phyloP scores from a whole-genome alignment of 2,329 filamentous ascomycete genomes.

The Westerdykella ornata region DNA sequence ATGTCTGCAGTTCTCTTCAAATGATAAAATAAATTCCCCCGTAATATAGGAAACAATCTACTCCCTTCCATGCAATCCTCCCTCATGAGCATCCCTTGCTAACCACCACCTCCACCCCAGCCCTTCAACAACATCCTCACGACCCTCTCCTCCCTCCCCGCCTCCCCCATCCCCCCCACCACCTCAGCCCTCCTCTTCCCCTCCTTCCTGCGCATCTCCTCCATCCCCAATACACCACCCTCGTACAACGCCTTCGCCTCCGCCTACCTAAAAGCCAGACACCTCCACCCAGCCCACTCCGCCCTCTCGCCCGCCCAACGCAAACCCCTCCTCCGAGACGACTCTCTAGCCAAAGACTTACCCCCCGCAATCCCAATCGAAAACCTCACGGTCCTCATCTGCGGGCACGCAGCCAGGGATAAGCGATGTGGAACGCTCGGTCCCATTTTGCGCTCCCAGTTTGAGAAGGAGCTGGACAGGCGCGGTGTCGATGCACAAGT shows the following conservation, averaged over 20 bases:
- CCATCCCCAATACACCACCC: constrained; percentile 57
- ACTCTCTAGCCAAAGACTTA: constrained; percentile 44
- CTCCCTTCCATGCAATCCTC: constrained; percentile 10
- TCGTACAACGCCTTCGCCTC: constrained; percentile 53
- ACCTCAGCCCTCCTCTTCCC: constrained; percentile 73
- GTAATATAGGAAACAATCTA: constrained; percentile 1
- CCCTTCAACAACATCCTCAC: constrained; percentile 77
- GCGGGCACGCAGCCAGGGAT: constrained; percentile 79
- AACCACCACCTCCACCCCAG: constrained; percentile 41
- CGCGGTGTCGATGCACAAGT: constrained; percentile 53
- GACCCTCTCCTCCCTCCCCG: constrained; percentile 69
- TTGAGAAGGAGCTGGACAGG: constrained; percentile 53
- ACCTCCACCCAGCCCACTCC: constrained; percentile 57
- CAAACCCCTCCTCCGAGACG: constrained; percentile 41
- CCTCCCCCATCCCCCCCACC: constrained; percentile 19
- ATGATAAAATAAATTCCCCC: too few relatives aligned
- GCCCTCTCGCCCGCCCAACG: constrained; percentile 49
- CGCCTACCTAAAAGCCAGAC: constrained; percentile 58
- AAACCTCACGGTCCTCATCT: constrained; percentile 61
- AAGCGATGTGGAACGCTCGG: constrained; percentile 74
- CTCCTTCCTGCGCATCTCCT: constrained; percentile 72
- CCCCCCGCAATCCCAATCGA: constrained; percentile 46
- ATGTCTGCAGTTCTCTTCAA: constrained; percentile 26
- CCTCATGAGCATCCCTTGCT: not conserved
- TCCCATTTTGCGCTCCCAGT: constrained; percentile 64